Conservation (phyloP, 2,329 filamentous ascomycete genomes). For the Alternaria ethzedia region DNA sequence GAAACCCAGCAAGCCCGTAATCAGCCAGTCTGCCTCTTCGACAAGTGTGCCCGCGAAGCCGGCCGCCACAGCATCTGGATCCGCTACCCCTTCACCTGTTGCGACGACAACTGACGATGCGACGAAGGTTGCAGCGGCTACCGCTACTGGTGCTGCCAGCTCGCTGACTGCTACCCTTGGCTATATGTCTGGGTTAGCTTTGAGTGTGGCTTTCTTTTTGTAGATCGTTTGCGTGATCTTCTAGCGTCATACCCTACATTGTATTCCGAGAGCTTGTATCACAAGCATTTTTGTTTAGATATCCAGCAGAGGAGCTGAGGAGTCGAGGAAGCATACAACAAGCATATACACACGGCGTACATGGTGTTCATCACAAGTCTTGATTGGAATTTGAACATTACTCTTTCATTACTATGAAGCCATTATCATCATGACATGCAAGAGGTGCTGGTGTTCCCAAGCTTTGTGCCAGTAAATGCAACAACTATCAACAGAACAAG, state of each 20-base stretch:
- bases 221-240: background rate
- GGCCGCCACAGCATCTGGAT: background rate
- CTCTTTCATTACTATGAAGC: background rate
- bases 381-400: background rate
- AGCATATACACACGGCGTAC: background rate
- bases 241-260: background rate
- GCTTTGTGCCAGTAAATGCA: background rate
- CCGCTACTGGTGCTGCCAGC: background rate
- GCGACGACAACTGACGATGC: slow-evolving; percentile 10
- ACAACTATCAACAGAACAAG: background rate
- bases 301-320: background rate
- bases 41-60: slow-evolving; percentile 9
- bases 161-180: slow-evolving; percentile 2
- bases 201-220: background rate
- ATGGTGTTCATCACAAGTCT: background rate
- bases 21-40: slow-evolving; percentile 1
- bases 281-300: background rate
- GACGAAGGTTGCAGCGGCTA: slow-evolving; percentile 15
- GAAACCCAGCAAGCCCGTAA: slow-evolving; percentile 13
- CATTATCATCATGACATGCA: background rate
- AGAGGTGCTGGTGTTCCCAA: background rate
- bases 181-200: background rate
- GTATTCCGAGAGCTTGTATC: background rate
- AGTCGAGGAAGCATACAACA: background rate
- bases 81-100: background rate